phyloP scores from a whole-genome alignment of 371 early-diverging fungal species.

The Enterospora canceri region DNA sequence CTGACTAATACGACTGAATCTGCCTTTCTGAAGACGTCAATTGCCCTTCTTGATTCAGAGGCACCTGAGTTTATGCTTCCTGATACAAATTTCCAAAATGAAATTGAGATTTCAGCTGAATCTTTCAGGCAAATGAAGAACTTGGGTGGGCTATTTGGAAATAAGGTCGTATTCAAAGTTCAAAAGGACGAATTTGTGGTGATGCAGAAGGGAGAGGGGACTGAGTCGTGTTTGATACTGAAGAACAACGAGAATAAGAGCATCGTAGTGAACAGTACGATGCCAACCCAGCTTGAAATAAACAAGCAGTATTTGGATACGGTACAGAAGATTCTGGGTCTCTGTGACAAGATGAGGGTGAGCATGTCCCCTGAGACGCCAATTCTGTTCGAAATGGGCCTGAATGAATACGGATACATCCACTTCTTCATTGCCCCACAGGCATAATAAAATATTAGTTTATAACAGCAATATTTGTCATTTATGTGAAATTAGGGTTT shows the following conservation, averaged over 20 bases:
- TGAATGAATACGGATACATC: slow-evolving; percentile 34
- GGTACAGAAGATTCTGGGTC: slow-evolving; percentile 28
- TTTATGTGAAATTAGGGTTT: no score
- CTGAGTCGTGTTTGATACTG: slow-evolving; percentile 25
- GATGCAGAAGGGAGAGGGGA: slow-evolving; percentile 39
- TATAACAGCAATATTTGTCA: neutral
- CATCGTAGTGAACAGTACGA: slow-evolving; percentile 13
- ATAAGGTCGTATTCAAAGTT: slow-evolving; percentile 32
- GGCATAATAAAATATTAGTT: slow-evolving; percentile 13
- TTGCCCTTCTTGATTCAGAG: slow-evolving; percentile 37
- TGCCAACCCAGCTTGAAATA: slow-evolving; percentile 34
- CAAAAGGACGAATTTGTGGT: slow-evolving; percentile 30
- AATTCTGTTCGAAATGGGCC: slow-evolving; percentile 41
- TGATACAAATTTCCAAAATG: slow-evolving; percentile 22
- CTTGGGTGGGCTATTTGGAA: slow-evolving; percentile 37
- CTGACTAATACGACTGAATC: slow-evolving; percentile 14
- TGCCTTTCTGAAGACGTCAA: slow-evolving; percentile 16
- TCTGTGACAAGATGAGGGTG: slow-evolving; percentile 29
- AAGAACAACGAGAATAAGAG: slow-evolving; percentile 10
- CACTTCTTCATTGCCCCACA: slow-evolving; percentile 51
- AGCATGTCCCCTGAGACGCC: slow-evolving; percentile 31
- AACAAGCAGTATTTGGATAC: slow-evolving; percentile 50
- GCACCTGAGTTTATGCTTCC: slow-evolving; percentile 34
- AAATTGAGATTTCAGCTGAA: slow-evolving; percentile 24
- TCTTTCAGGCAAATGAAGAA: slow-evolving; percentile 38